Evolutionary conservation across 1,139 yeast genomes (phyloP).

Genomic region (Debaryomyces nepalensis): DNA sequence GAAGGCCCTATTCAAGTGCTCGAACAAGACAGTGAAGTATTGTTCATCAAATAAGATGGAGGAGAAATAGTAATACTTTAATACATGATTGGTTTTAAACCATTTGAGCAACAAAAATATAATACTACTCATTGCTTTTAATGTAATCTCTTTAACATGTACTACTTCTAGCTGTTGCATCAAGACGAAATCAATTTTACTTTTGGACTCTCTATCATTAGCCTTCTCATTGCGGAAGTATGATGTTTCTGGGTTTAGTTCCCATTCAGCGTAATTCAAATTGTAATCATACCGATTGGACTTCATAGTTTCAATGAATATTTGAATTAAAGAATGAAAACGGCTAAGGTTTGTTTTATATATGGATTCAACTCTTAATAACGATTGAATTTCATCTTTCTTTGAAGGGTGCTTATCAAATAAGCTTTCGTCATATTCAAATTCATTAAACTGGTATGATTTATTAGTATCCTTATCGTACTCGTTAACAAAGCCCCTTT

Average conservation of each 20-base stretch:
- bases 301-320: slow-evolving; percentile 64
- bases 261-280: slow-evolving; percentile 43
- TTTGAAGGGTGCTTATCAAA: slow-evolving; percentile 35
- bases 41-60: slow-evolving; percentile 77
- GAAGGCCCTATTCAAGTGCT: slow-evolving; percentile 45
- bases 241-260: slow-evolving; percentile 42
- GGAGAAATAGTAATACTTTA: slow-evolving; percentile 77
- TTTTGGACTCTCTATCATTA: slow-evolving; percentile 24
- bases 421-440: slow-evolving; percentile 26
- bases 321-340: slow-evolving; percentile 65
- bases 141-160: slow-evolving; percentile 64
- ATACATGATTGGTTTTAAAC: slow-evolving; percentile 77
- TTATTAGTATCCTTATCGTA: slow-evolving; percentile 23
- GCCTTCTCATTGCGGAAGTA: slow-evolving; percentile 21
- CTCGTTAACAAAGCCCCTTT: slow-evolving; percentile 63
- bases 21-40: slow-evolving; percentile 49
- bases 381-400: slow-evolving; percentile 41
- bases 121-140: slow-evolving; percentile 65
- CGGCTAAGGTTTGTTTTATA: slow-evolving; percentile 58
- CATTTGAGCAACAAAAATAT: slow-evolving; percentile 63
- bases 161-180: slow-evolving; percentile 56
- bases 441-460: slow-evolving; percentile 22
- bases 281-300: slow-evolving; percentile 47
- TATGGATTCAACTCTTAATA: slow-evolving; percentile 63
- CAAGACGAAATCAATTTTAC: slow-evolving; percentile 32